A percentile compares a stretch with the other conserved stretches of the same genome.
Evolutionary conservation across 495 filamentous ascomycete genomes (phyloP).

Genomic region (Aspergillus diversus): DNA sequence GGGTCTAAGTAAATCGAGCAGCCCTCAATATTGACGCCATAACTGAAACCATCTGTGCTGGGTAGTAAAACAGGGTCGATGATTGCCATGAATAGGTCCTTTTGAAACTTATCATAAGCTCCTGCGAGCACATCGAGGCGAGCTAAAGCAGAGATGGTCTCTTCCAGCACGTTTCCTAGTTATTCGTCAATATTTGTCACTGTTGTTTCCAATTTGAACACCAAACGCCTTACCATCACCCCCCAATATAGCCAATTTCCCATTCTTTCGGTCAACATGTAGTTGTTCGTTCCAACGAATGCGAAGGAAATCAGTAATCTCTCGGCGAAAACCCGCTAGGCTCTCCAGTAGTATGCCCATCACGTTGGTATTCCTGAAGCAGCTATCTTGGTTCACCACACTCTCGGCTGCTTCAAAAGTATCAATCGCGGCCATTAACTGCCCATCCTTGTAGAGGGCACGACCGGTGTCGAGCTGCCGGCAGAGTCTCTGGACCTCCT

Average conservation of each 20-base stretch:
- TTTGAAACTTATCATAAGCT: conserved; percentile 41
- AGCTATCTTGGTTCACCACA: conserved; percentile 33
- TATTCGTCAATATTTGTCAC: conserved; percentile 8
- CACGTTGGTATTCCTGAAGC: conserved; percentile 45
- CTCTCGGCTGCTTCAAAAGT: conserved; percentile 59
- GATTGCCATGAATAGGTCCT: conserved; percentile 34
- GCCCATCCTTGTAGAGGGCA: conserved; percentile 48
- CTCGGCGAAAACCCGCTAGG: conserved; percentile 33
- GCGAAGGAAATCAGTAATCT: conserved; percentile 38
- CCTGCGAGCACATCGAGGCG: conserved; percentile 39
- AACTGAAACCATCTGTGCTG: conserved; percentile 30
- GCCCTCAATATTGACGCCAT: conserved; percentile 33
- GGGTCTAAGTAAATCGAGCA: conserved; percentile 37
- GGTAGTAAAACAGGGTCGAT: conserved; percentile 42
- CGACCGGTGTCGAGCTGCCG: conserved; percentile 48
- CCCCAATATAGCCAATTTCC: conserved; percentile 51
- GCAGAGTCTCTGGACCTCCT: conserved; percentile 55
- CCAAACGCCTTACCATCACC: conserved; percentile 28
- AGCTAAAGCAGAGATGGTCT: conserved; percentile 39
- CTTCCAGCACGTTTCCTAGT: conserved; percentile 32
- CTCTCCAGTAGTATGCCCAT: conserved; percentile 41
- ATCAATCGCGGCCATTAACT: conserved; percentile 59
- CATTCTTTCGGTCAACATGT: conserved; percentile 52
- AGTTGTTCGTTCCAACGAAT: conserved; percentile 56
- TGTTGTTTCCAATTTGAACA: neutral